Base-by-base conservation (phyloP, 1,284 basidiomycete genomes). In the Ceratobasidium sp. region DNA sequence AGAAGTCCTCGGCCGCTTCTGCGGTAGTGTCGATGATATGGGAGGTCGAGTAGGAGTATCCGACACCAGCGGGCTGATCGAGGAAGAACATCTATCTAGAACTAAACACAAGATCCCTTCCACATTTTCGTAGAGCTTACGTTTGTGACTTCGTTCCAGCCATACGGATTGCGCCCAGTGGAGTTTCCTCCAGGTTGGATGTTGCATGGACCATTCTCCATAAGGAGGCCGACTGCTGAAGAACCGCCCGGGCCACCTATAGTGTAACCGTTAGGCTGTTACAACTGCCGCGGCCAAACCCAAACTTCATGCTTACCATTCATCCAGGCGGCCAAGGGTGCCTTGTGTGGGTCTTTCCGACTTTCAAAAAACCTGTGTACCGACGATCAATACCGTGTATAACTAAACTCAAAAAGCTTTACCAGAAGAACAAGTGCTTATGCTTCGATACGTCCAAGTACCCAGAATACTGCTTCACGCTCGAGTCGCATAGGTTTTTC, bases 11-110 rank as follows among this genome's bases (percentile, higher is more conserved):
- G 23, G 83, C 82, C 0, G 83, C 81, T 59, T 76, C 74, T 28
- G 50, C 15, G 15, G 78, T 81, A 79, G 56, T 68, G 48, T 65
- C 64, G 40, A 76, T 40, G 10, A 64, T 13, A 15, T 86, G 87
- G 75, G 90, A 88, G 0, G 83, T 87, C 2, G 91, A 91, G 77
- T 88, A 90, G 4, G 91, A 92, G 82, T 92, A 92, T 2, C 91
- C 91, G 4, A 90, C 89, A 0, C 90, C 90, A 71, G 92, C 90
- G 0, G 93, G 93, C 83, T 94, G 92, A 82, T 93, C 92, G 70
- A 94, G 90, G 81, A 93, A 93, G 64, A 94, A 90, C 83, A 91
- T 92, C 76, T 9, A 13, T 67, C n/a, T 33, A 13, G 20, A 5
- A 23, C 7, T 48, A 9, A 48, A 10, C 4, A 44, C 23, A 23